Percentiles rank a stretch among this genome's conserved stretches.
phyloP scores from a whole-genome alignment of 768 basidiomycete genomes.

The Mycena sanguinolenta region DNA sequence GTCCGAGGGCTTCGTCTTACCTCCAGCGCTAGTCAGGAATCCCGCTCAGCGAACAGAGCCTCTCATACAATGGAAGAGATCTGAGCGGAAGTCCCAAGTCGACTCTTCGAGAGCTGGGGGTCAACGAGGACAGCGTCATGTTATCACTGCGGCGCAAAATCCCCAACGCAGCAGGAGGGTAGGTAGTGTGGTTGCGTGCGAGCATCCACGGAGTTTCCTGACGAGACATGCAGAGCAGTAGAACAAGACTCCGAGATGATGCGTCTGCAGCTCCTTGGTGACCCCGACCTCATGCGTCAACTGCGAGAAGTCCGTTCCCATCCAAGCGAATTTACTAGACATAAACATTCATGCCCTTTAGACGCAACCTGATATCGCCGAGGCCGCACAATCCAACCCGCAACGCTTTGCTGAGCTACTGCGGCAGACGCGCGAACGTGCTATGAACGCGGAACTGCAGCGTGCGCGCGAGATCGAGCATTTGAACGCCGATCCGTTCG shows the following conservation, averaged over 20 bases:
- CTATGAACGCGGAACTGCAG: constrained; percentile 64
- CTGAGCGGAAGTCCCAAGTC: constrained; percentile 69
- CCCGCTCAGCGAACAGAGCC: constrained; percentile 77
- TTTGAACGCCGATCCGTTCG: constrained; percentile 90
- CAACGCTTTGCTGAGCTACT: constrained; percentile 82
- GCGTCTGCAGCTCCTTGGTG: constrained; percentile 87
- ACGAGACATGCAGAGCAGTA: constrained; percentile 61
- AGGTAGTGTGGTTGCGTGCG: neutral
- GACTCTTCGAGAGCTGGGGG: constrained; percentile 77
- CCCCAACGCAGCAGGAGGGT: constrained; percentile 58
- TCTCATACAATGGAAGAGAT: constrained; percentile 77
- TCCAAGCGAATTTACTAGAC: neutral
- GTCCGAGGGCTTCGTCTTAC: neutral
- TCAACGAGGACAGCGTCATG: constrained; percentile 71
- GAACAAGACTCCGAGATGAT: constrained; percentile 92
- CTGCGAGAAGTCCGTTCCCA: constrained; percentile 69
- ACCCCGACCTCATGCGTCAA: constrained; percentile 84
- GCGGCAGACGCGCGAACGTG: constrained; percentile 69
- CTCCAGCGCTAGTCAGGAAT: constrained; percentile 73
- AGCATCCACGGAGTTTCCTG: neutral
- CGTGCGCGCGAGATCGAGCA: constrained; percentile 72
- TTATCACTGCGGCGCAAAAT: constrained; percentile 77
- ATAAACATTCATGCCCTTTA: constrained; percentile 45
- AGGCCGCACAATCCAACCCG: constrained; percentile 77
- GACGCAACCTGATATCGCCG: constrained; percentile 86